Base-by-base conservation (phyloP, 2,329 filamentous ascomycete genomes). In the Claviceps purpurea region DNA sequence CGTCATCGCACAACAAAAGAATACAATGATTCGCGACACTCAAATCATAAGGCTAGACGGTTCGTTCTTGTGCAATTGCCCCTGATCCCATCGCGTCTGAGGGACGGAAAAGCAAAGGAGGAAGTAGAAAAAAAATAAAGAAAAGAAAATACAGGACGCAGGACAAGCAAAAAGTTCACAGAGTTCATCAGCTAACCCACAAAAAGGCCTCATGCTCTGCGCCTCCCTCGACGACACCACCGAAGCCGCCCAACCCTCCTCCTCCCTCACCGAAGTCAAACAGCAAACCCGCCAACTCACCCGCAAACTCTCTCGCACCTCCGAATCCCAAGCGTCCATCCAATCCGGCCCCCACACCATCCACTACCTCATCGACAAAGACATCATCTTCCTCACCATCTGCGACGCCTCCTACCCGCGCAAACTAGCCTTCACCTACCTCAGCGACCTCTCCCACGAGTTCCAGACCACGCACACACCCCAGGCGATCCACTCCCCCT, bases 371-470 rank as follows among this genome's bases (percentile, higher is more conserved):
- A 87, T 98, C 70, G 76, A 85, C 62, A 77, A 82, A 63, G 84
- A 87, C 61, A 78, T 98, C 60, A 84, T 89, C 72, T 97, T 95
- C 75, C 77, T 97, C 61, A 89, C 87, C 75, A 91, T 98, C 70
- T 90, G 87, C 75, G 90, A 96, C 69, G 79, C 82, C 53, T 88
- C 88, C 52, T 98, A 97, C 75, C 91, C 93, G 54, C 91, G 93
- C 70, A 97, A 98, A 72, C 86, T 98, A 48, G 91, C 94, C 64
- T 95, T 98, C 71, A 96, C 91, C 56, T 98, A 97, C 78, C 89
- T 98, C 55, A 82, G 88, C 61, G 93, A 98, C 73, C 79, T 98
- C 51, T 80, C 87, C 54, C 79, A 81, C 68, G 93, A 98, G 74
- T 98, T 98, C 76, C 83, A 83, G 57, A 90, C 82, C 58, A 89